phyloP scores from a whole-genome alignment of 108 stramenopile genomes.

The Schizochytrium sp. region DNA sequence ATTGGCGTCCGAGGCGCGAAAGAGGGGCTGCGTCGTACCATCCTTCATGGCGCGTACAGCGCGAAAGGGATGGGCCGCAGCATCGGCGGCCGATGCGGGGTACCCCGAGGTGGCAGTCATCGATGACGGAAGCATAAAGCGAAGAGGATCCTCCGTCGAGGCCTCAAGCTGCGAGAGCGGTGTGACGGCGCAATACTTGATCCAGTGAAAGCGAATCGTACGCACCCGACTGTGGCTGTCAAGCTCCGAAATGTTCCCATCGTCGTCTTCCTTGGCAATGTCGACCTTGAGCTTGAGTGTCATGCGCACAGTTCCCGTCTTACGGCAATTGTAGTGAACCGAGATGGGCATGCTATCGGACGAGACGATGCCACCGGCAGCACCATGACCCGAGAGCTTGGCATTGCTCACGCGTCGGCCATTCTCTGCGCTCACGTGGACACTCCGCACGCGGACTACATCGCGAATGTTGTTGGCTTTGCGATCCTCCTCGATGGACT shows the following conservation, averaged over 20 bases:
- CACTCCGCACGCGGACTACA: background rate
- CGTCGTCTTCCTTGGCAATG: background rate
- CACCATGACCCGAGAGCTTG: background rate
- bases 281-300: background rate
- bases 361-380: background rate
- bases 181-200: background rate
- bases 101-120: background rate
- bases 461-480: background rate
- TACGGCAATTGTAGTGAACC: background rate
- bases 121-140: background rate
- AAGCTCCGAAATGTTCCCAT: background rate
- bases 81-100: background rate
- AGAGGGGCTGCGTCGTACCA: background rate
- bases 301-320: background rate
- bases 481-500: background rate
- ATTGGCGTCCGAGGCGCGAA: background rate
- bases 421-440: background rate
- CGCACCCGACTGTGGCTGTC: background rate
- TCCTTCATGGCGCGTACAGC: background rate
- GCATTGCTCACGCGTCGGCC: background rate
- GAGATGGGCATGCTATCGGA: conserved; percentile 1
- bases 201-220: background rate
- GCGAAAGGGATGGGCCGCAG: background rate
- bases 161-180: background rate
- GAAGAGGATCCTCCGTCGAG: background rate